A percentile compares a stretch with the other conserved stretches of the same genome.
Evolutionary conservation across 208 protist genomes (phyloP).

Genomic region (Acanthamoeba rhysodes): DNA sequence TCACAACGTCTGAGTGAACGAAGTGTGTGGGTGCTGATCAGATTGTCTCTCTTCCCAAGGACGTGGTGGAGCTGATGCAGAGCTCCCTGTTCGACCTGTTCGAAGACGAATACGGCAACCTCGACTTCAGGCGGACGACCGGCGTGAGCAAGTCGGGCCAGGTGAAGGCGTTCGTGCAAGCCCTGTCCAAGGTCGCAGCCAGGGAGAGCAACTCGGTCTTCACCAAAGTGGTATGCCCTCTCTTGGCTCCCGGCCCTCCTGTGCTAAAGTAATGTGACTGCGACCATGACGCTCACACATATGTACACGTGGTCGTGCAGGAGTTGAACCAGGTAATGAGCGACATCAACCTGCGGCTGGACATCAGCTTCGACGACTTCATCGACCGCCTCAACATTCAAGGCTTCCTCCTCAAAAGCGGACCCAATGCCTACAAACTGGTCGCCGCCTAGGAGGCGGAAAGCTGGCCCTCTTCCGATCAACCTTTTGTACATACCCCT

Average conservation of each 20-base stretch:
- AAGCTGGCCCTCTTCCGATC: too few relatives aligned
- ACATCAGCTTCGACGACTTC: conserved; percentile 67
- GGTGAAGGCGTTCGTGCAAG: conserved; percentile 76
- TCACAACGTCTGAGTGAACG: neutral
- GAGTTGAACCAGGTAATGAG: neutral
- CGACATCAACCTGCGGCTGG: conserved; percentile 48
- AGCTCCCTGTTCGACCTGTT: conserved; percentile 86
- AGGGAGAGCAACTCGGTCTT: conserved; percentile 11
- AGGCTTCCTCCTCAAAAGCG: conserved; percentile 62
- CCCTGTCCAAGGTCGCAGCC: neutral
- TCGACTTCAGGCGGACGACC: conserved; percentile 84
- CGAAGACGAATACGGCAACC: conserved; percentile 86
- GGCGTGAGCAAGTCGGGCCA: conserved; percentile 81
- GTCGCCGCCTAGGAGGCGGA: neutral
- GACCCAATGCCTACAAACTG: conserved; percentile 27
- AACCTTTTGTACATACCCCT: too few relatives aligned
- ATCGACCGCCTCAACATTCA: conserved; percentile 70
- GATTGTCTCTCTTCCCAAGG: conserved; percentile 75
- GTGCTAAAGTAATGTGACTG: neutral
- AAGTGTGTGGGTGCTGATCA: neutral
- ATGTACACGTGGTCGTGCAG: neutral
- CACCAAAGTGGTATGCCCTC: neutral
- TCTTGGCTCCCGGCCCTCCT: neutral
- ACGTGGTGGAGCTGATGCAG: conserved; percentile 95
- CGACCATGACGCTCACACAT: neutral